phyloP scores from a whole-genome alignment of 106 monocot genomes.

The Allium fistulosum region DNA sequence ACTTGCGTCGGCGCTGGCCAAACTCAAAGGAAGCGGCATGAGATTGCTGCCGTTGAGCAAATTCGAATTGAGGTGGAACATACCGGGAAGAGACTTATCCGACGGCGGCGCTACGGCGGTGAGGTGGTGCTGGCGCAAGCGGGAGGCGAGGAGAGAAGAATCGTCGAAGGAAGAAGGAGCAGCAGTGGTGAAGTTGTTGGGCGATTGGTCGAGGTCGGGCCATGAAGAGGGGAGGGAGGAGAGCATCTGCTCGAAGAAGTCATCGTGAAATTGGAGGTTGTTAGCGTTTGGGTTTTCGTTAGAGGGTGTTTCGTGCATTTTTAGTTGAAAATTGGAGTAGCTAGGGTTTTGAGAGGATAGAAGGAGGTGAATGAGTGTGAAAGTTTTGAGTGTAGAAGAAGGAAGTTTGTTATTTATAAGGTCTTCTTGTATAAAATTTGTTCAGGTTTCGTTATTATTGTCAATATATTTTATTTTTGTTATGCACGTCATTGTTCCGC shows the following conservation, averaged over 20 bases:
- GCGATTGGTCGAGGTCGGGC: slow-evolving; percentile 48
- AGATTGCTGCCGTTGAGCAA: slow-evolving; percentile 28
- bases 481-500: too few relatives aligned
- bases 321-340: not conserved
- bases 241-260: slow-evolving; percentile 91
- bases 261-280: slow-evolving; percentile 30
- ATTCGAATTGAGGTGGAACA: slow-evolving; percentile 10
- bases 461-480: too few relatives aligned
- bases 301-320: not conserved
- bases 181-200: not conserved
- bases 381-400: too few relatives aligned
- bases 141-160: slow-evolving; percentile 54
- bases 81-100: slow-evolving; percentile 24
- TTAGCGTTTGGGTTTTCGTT: slow-evolving; percentile 4
- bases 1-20: slow-evolving; percentile 15
- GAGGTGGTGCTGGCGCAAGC: slow-evolving; percentile 89
- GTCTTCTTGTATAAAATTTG: too few relatives aligned
- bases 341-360: not conserved
- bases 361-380: not conserved
- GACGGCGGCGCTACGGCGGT: slow-evolving; percentile 22
- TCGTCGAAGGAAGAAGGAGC: slow-evolving; percentile 42
- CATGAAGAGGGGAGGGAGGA: slow-evolving; percentile 54
- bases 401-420: too few relatives aligned
- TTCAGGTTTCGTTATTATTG: too few relatives aligned
- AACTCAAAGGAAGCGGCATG: slow-evolving; percentile 44